Conservation (phyloP, 2,329 filamentous ascomycete species). For the Thermothelomyces thermophilus region DNA sequence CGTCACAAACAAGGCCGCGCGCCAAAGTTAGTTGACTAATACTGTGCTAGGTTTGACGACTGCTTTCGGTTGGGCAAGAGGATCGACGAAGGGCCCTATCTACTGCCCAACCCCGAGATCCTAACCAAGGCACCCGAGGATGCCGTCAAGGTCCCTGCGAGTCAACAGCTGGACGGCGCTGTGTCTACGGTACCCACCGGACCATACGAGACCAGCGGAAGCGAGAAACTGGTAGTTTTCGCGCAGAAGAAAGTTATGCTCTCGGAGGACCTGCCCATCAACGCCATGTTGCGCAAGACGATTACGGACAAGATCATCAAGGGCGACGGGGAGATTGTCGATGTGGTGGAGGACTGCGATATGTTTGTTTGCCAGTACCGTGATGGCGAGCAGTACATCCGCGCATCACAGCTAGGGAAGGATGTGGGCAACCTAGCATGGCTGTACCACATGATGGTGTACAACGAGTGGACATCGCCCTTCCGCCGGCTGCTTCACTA, state of each 20-base stretch:
- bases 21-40: background rate
- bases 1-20: background rate
- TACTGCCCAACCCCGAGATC: slow-evolving; percentile 79
- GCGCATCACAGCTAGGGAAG: slow-evolving; percentile 68
- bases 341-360: slow-evolving; percentile 62
- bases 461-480: slow-evolving; percentile 83
- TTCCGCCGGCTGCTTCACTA: slow-evolving; percentile 82
- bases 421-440: slow-evolving; percentile 89
- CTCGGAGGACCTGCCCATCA: slow-evolving; percentile 65
- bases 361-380: slow-evolving; percentile 85
- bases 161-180: slow-evolving; percentile 61
- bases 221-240: slow-evolving; percentile 65
- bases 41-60: slow-evolving; percentile 77
- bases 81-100: slow-evolving; percentile 83
- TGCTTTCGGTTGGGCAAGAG: slow-evolving; percentile 88
- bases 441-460: slow-evolving; percentile 87
- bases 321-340: slow-evolving; percentile 64
- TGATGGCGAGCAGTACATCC: slow-evolving; percentile 69
- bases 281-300: slow-evolving; percentile 56
- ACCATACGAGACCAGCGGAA: slow-evolving; percentile 33
- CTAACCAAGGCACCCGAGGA: slow-evolving; percentile 54
- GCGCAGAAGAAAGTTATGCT: slow-evolving; percentile 71
- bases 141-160: slow-evolving; percentile 49
- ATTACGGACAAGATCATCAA: slow-evolving; percentile 63
- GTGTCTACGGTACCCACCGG: slow-evolving; percentile 44